Evolutionary conservation across 768 basidiomycete genomes (phyloP), one percentile per base, ranked within the genome.

Genomic region (Gymnopilus dilepis): DNA sequence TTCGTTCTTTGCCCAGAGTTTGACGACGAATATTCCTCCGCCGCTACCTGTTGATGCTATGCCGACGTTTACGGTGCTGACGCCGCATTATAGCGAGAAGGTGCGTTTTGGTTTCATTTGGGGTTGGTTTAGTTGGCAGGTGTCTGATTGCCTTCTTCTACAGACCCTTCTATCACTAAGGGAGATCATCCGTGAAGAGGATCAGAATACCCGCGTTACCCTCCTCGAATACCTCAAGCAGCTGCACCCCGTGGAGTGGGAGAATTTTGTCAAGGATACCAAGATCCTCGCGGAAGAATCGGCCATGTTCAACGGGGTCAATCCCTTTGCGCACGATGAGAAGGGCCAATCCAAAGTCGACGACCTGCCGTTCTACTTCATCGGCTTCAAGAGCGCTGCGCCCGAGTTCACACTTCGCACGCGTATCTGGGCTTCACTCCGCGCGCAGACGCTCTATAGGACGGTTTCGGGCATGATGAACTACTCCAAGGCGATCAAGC

Each of bases 391-490:
- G 83, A 96, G 92, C 64, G 94, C 97, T 19, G 94, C 96, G 2
- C 97, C 97, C 2, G 97, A 99, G 75, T 99, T 96, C 74, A 99
- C 97, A 2, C 85, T 99, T 13, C 95, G 97, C 61, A 99, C 97
- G 7, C 90, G 97, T 73, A 99, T 99, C 70, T 99, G 97, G 97
- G 96, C 97, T 8, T 98, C 97, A 5, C 86, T 99, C 8, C 94
- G 97, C 56, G 97, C 97, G 17, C 97, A 99, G 80, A 99, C 97
- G 1, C 86, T 99, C 19, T 99, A 99, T 74, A 89, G 97, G 66
- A 99, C 97, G 13, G 97, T 99, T 17, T 98, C 97, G 34, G 97
- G 97, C 54, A 98, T 99, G 94, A 99, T 99, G 97, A 99, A 99
- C 79, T 99, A 99, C 75, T 89, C 93, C 66, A 99, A 99, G 80